These are phyloP conservation scores for Annulohypoxylon nitens DNA, from an alignment of 495 filamentous ascomycete genomes.

Conservation along the genomic window DNA sequence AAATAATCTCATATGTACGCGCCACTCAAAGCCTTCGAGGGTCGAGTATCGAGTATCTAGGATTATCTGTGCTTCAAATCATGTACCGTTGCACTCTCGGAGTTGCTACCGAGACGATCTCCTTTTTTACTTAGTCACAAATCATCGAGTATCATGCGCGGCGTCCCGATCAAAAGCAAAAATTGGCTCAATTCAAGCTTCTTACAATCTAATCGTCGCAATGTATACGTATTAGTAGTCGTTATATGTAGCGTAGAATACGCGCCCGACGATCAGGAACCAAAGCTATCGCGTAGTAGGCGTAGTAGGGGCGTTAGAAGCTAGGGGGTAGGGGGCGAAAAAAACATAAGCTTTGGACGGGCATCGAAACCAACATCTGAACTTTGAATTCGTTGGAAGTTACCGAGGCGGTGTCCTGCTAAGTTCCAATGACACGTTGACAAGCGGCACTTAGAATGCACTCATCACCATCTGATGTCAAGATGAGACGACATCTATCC, in stretches of 20 bases:
- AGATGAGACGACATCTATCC: conserved; percentile 38
- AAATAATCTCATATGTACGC: background rate
- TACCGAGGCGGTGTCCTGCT: conserved; percentile 7
- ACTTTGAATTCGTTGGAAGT: conserved; percentile 18
- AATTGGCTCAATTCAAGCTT: conserved; percentile 28
- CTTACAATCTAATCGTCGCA: background rate
- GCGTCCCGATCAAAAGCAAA: conserved; percentile 17
- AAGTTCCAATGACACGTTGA: conserved; percentile 32
- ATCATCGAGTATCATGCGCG: conserved; percentile 12
- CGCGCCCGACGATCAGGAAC: conserved; percentile 18
- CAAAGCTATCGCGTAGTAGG: background rate
- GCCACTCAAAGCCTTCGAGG: conserved; percentile 16
- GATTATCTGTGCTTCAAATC: conserved; percentile 31
- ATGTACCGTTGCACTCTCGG: conserved; percentile 30
- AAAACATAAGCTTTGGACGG: conserved; percentile 23
- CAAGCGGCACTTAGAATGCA: conserved; percentile 34
- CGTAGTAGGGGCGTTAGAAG: background rate
- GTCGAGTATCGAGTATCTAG: conserved; percentile 21
- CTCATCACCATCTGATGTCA: conserved; percentile 38
- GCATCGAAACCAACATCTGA: conserved; percentile 10
- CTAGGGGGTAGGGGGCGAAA: too few species aligned
- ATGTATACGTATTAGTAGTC: background rate
- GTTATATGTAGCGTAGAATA: background rate
- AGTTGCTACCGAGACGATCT: conserved; percentile 37
- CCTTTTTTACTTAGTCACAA: conserved; percentile 7